Evolutionary conservation across 257 asterid species (phyloP), one percentile per base, ranked within the genome.

Genomic region (Phtheirospermum japonicum): DNA sequence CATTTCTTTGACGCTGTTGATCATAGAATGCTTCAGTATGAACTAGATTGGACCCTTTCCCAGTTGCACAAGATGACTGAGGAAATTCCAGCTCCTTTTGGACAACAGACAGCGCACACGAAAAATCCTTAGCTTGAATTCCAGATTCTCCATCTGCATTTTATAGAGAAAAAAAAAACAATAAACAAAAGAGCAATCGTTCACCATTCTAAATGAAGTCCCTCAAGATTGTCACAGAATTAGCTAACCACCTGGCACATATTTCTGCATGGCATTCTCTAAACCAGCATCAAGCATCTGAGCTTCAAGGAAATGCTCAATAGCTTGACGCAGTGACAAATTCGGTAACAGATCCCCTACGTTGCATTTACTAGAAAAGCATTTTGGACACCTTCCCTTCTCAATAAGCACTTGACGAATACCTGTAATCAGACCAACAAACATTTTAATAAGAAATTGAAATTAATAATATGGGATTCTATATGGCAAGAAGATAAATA

Each of bases 71-170:
- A 63, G 97, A 87, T 66, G 97, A 85, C 77, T 80, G 87, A 67
- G 88, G 84, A 37, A 70, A 69, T 66, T 85, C 88, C 26, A 62
- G 74, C 53, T 78, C 89, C 73, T 74, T 79, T 72, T 71, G 83
- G 37, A 65, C 63, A 60, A 76, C 74, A 42, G 80, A 79, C 56
- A 75, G 61, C 61, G 78, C 84, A 72, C 82, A 76, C 17, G 84
- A 75, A 64, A 54, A 78, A 54, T 91, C 94, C 64, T 61, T 76
- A 9, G 61, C 85, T 34, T 79, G 95, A 83, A 81, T 88, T 74
- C 85, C 93, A 71, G 98, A 92, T 82, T 92, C 95, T 36, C 87
- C 97, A 73, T 92, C 97, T 92, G 86, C 81, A 80, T 46, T 28
- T 49, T 61, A 72, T 18, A 56, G 56, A 31, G 26, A 5, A 7